Evolutionary conservation across 2,329 filamentous ascomycete species (phyloP), one percentile per base, ranked within the genome.

Genomic region (Botrytis pseudocinerea): DNA sequence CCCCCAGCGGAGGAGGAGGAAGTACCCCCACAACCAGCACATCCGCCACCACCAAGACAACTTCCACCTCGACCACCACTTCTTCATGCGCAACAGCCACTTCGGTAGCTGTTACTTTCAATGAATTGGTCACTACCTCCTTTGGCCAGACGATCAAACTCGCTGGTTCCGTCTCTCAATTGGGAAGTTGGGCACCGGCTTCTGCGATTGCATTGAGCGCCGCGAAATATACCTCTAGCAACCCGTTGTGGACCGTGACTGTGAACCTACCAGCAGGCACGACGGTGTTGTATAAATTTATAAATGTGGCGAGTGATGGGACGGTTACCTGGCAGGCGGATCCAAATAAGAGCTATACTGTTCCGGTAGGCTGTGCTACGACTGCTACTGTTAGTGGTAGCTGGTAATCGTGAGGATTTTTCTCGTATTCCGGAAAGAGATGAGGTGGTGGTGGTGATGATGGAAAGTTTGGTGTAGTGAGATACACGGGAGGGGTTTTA

Each of bases 81-180:
- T 79, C 82, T 18, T 73, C 79, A 51, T 87, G 85, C 78, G 76
- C 80, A 16, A 80, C 75, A 20, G 61, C 83, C 1, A 82, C 84
- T 74, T 83, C 85, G 0, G 86, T 92, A 10, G 83, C 87, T 0
- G 87, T 94, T 12, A 89, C 88, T 0, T 93, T 94, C 82, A 83
- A 88, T 65, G 88, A 87, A 75, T 78, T 84, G 1, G 89, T 86
- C 32, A 84, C 82, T 1, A 93, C 91, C 0, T 79, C 78, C 2
- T 88, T 80, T 66, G 92, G 91, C 6, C 85, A 93, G 80, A 89
- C 85, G 14, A 85, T 94, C 78, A 92, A 90, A 80, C 80, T 94
- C 20, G 84, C 87, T 0, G 92, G 92, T 28, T 88, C 86, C 72
- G 85, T 86, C 65, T 78, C 84, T 1, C 83, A 86, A 44, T 86